Conservation (phyloP, 768 basidiomycete genomes). For the Tricholoma terreum region DNA sequence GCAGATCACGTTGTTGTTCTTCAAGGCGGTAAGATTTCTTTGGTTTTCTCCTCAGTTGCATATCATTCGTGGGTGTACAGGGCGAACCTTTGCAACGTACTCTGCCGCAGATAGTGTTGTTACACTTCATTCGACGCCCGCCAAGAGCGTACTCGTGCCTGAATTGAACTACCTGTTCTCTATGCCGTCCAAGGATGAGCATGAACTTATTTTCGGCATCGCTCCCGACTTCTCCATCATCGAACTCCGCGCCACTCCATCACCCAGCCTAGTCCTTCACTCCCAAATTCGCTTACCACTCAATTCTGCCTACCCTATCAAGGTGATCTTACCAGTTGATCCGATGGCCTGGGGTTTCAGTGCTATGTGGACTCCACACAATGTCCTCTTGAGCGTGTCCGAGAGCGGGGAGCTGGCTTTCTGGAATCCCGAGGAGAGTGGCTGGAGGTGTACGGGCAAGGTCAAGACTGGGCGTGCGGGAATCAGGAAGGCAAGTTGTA, state of each 20-base stretch:
- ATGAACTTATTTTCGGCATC: slow-evolving; percentile 64
- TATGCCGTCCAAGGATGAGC: slow-evolving; percentile 49
- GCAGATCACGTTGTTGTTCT: slow-evolving; percentile 72
- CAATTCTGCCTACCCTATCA: slow-evolving; percentile 37
- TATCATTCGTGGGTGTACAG: slow-evolving; percentile 23
- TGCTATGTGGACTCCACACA: slow-evolving; percentile 50
- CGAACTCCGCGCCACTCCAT: slow-evolving; percentile 44
- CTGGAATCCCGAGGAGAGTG: slow-evolving; percentile 65
- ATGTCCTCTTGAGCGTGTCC: slow-evolving; percentile 78
- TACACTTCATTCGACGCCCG: slow-evolving; percentile 52
- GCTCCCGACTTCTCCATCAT: slow-evolving; percentile 59
- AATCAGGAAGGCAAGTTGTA: slow-evolving; percentile 76
- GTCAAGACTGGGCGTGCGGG: slow-evolving; percentile 68
- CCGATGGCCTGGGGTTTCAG: slow-evolving; percentile 79
- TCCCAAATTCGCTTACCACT: slow-evolving; percentile 52
- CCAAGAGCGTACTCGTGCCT: slow-evolving; percentile 43
- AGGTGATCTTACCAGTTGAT: slow-evolving; percentile 73
- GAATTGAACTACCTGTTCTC: slow-evolving; percentile 61
- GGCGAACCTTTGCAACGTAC: slow-evolving; percentile 59
- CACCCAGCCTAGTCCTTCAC: slow-evolving; percentile 40
- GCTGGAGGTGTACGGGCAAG: slow-evolving; percentile 68
- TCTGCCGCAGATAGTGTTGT: slow-evolving; percentile 42
- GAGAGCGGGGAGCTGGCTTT: slow-evolving; percentile 78
- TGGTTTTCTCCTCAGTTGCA: not conserved
- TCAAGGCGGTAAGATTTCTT: slow-evolving; percentile 47